Evolutionary conservation across 192 early-diverging fungal species (phyloP).

Genomic region (Coemansia sp.): DNA sequence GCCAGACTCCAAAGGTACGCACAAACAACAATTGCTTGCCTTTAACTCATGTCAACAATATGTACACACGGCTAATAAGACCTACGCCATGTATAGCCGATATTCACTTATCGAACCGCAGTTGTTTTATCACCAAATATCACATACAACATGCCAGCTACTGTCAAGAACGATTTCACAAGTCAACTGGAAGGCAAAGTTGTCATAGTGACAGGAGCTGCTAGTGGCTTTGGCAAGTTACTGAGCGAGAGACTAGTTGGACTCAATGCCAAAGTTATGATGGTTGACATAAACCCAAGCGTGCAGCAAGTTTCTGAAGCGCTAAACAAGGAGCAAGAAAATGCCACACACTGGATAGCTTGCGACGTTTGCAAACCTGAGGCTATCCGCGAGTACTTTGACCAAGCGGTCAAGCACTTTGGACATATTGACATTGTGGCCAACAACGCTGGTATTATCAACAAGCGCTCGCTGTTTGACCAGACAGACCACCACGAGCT

Average conservation of each 20-base stretch:
- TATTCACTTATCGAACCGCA: neutral
- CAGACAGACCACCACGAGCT: constrained; percentile 56
- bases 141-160: neutral
- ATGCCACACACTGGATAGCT: constrained; percentile 18
- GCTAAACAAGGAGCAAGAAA: constrained; percentile 12
- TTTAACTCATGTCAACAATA: neutral
- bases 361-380: constrained; percentile 49
- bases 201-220: constrained; percentile 44
- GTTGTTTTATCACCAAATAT: neutral
- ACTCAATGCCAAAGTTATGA: constrained; percentile 21
- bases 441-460: constrained; percentile 66
- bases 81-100: neutral
- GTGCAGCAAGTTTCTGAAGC: constrained; percentile 18
- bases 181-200: constrained; percentile 24
- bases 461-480: constrained; percentile 48
- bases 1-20: too few species aligned
- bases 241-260: constrained; percentile 25
- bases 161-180: neutral
- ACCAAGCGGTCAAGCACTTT: constrained; percentile 53
- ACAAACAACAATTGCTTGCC: too few species aligned
- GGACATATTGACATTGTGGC: constrained; percentile 60
- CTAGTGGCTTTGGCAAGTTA: constrained; percentile 39
- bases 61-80: neutral
- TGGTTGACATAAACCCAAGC: constrained; percentile 30
- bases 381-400: constrained; percentile 43